phyloP scores from a whole-genome alignment of 305 asterid genomes.

The Fraxinus platypoda region DNA sequence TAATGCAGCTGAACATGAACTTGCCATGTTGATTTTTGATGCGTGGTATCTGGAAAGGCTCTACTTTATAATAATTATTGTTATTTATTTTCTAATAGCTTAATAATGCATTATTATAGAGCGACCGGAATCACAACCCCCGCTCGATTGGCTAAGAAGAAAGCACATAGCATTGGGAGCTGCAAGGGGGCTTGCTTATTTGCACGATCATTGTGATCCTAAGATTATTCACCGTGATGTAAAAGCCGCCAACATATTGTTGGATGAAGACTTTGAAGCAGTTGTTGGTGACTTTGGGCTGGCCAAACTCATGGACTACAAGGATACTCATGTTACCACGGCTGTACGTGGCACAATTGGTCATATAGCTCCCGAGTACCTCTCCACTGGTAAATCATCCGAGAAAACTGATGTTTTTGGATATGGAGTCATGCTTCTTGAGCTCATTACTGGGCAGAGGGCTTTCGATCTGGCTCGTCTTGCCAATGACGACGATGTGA shows the following conservation, averaged over 20 bases:
- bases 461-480: slow-evolving; percentile 80
- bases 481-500: slow-evolving; percentile 72
- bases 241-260: slow-evolving; percentile 62
- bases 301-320: slow-evolving; percentile 81
- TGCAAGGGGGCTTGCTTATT: slow-evolving; percentile 67
- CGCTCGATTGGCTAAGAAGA: slow-evolving; percentile 61
- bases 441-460: slow-evolving; percentile 76
- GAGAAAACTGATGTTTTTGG: slow-evolving; percentile 71
- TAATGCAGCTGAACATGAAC: slow-evolving; percentile 2
- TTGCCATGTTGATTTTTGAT: slow-evolving; percentile 2
- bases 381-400: slow-evolving; percentile 64
- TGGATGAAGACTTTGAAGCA: slow-evolving; percentile 59
- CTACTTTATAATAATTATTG: neutral
- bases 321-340: slow-evolving; percentile 67
- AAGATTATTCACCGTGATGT: slow-evolving; percentile 72
- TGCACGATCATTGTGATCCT: slow-evolving; percentile 78
- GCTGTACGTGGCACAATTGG: slow-evolving; percentile 70
- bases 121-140: slow-evolving; percentile 47
- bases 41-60: neutral
- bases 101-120: slow-evolving; percentile 36
- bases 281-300: slow-evolving; percentile 74
- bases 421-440: slow-evolving; percentile 75
- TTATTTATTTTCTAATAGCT: slow-evolving; percentile 15
- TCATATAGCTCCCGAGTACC: slow-evolving; percentile 64
- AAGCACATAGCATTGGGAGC: slow-evolving; percentile 64